phyloP scores from a whole-genome alignment of 169 alveolate species.

The Theileria sp. region DNA sequence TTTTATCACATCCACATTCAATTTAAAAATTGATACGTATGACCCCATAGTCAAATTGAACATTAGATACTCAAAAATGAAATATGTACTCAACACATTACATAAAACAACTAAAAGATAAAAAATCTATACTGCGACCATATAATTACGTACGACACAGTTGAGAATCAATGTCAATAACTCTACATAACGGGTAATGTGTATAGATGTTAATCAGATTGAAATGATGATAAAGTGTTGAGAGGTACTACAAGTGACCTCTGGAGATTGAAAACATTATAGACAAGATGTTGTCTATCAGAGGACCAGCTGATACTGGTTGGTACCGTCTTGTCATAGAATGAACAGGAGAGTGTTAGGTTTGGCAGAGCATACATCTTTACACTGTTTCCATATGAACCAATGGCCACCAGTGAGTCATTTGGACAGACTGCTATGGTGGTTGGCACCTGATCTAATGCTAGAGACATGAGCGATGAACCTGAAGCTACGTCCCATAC shows the following conservation, averaged over 20 bases:
- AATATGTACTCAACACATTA: conserved; percentile 5
- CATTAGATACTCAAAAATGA: background rate
- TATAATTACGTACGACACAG: background rate
- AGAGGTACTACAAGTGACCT: conserved; percentile 50
- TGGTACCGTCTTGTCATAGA: conserved; percentile 46
- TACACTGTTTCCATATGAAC: conserved; percentile 53
- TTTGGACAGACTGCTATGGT: conserved; percentile 34
- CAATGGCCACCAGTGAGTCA: conserved; percentile 51
- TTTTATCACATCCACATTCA: background rate
- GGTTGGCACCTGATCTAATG: conserved; percentile 60
- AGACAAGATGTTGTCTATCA: conserved; percentile 35
- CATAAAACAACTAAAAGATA: background rate
- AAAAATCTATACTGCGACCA: background rate
- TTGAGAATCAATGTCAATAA: background rate
- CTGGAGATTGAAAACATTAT: conserved; percentile 55
- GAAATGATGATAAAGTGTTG: conserved; percentile 20
- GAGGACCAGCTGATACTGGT: conserved; percentile 57
- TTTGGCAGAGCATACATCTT: conserved; percentile 47
- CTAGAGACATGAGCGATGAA: conserved; percentile 28
- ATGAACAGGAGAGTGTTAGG: conserved; percentile 51
- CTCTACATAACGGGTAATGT: background rate
- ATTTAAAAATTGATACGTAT: background rate
- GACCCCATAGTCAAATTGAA: conserved; percentile 8
- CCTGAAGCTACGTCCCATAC: conserved; percentile 60
- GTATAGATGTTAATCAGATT: conserved; percentile 32